Evolutionary conservation across 1,284 basidiomycete genomes (phyloP).

Genomic region (Malassezia furfur): DNA sequence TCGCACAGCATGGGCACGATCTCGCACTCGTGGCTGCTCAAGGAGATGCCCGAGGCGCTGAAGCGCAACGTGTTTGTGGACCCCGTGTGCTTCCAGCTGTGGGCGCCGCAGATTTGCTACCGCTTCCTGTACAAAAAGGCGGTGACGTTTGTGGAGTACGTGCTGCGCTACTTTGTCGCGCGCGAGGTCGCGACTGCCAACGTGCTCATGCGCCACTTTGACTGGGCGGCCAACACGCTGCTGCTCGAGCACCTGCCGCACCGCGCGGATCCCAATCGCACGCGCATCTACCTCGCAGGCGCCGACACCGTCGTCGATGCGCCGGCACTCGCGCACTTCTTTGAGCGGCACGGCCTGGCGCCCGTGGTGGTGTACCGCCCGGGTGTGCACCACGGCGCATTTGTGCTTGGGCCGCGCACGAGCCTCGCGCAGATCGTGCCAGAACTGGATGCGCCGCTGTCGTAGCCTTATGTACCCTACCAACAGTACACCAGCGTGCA

Average conservation of each 20-base stretch:
- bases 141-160: conserved; percentile 27
- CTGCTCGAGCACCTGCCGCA: conserved; percentile 30
- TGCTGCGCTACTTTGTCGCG: conserved; percentile 41
- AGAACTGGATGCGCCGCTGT: conserved; percentile 2
- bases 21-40: conserved; percentile 36
- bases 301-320: conserved; percentile 15
- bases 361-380: not conserved
- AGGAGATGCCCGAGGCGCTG: conserved; percentile 17
- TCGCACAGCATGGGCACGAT: conserved; percentile 45
- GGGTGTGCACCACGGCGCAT: conserved; percentile 12
- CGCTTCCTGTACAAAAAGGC: conserved; percentile 39
- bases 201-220: conserved; percentile 35
- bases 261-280: not conserved
- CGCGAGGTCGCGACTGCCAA: conserved; percentile 34
- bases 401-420: conserved; percentile 3
- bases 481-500: conserved; percentile 36
- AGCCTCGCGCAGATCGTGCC: not conserved
- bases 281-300: conserved; percentile 14
- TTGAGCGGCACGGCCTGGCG: conserved; percentile 8
- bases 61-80: conserved; percentile 39
- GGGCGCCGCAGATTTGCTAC: conserved; percentile 33
- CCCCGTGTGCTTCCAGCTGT: conserved; percentile 41
- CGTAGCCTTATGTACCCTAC: conserved; percentile 10
- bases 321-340: not conserved
- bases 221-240: conserved; percentile 37